These are phyloP conservation scores for Hymenochaete sp. DNA, from an alignment of 1,284 basidiomycete genomes.

Conservation along the genomic window DNA sequence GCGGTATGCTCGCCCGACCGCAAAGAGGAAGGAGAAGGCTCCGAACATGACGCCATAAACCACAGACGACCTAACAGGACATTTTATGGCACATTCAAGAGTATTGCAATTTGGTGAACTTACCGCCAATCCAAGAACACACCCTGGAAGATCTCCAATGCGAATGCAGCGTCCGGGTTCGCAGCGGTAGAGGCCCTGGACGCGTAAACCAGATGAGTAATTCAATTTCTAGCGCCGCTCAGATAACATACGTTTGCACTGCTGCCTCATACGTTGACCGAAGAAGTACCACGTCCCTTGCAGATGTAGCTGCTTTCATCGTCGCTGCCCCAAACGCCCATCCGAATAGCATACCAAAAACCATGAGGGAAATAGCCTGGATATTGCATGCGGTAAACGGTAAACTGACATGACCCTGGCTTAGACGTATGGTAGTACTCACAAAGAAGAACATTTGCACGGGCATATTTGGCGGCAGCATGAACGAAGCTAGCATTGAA, in stretches of 20 bases:
- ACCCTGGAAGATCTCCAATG: conserved; percentile 51
- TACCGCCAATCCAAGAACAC: conserved; percentile 57
- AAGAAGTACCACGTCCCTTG: conserved; percentile 44
- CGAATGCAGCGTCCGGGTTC: conserved; percentile 42
- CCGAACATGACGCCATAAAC: conserved; percentile 70
- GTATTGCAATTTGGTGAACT: conserved; percentile 13
- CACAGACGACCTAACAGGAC: conserved; percentile 35
- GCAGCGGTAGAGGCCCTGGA: conserved; percentile 37
- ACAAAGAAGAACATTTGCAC: conserved; percentile 32
- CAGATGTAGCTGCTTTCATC: conserved; percentile 58
- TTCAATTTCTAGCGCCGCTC: too few relatives aligned
- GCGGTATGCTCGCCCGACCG: conserved; percentile 47
- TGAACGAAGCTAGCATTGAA: conserved; percentile 26
- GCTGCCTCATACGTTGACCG: conserved; percentile 38
- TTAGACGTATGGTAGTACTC: too few relatives aligned
- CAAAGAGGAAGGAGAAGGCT: conserved; percentile 53
- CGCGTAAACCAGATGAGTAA: too few relatives aligned
- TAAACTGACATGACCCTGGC: not conserved
- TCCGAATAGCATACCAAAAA: conserved; percentile 55
- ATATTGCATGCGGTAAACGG: not conserved
- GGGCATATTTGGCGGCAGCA: conserved; percentile 31
- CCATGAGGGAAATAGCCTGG: conserved; percentile 38
- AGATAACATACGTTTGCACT: conserved; percentile 33
- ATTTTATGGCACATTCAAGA: conserved; percentile 10
- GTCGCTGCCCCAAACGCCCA: conserved; percentile 71